Evolutionary conservation across 768 basidiomycete genomes (phyloP), one percentile per base, ranked within the genome.

Genomic region (Terana coerulea): DNA sequence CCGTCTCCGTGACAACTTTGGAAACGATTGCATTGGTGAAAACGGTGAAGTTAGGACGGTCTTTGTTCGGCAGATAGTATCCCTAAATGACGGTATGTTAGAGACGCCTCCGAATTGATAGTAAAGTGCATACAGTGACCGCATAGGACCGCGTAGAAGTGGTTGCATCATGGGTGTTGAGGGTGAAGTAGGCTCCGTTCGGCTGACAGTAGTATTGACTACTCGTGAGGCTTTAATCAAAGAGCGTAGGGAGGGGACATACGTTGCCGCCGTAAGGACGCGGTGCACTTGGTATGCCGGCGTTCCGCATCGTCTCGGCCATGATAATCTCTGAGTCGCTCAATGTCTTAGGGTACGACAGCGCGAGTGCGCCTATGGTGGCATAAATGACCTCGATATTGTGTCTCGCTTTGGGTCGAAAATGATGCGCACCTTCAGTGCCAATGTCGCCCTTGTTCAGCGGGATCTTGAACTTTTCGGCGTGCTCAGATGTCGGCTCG

Each of bases 1-100:
- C 28, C 9, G 39, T 34, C 5, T 47, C 40, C 2, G 60, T 49
- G n/a, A 66, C n/a, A 2, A 70, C 53, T 8, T 64, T 65, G 11
- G 61, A 41, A 15, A 69, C 70, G 5, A 56, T 60, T 9, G 72
- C 67, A 1, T 34, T 40, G 5, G 54, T 47, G 17, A 70, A 52
- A 19, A 69, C 61, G 3, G 21, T 47, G 21, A 73, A 55, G 55
- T 72, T 73, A 8, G 53, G 47, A 8, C 67, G 60, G 24, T 54
- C 47, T 25, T 53, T 51, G 52, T 62, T 57, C 0, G 64, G 64
- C 0, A 59, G 30, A 35, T 61, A 63, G 45, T 55, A 64, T 1
- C 55, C 59, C 66, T 62, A 21, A n/a, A 14, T 8, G 51, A 41
- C 5, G 33, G 45, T 7, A 5, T 25, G 8, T 22, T 42, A 30